A percentile compares a stretch with the other conserved stretches of the same genome.
phyloP scores from a whole-genome alignment of 495 filamentous ascomycete genomes.

The Aspergillus heteromorphus region DNA sequence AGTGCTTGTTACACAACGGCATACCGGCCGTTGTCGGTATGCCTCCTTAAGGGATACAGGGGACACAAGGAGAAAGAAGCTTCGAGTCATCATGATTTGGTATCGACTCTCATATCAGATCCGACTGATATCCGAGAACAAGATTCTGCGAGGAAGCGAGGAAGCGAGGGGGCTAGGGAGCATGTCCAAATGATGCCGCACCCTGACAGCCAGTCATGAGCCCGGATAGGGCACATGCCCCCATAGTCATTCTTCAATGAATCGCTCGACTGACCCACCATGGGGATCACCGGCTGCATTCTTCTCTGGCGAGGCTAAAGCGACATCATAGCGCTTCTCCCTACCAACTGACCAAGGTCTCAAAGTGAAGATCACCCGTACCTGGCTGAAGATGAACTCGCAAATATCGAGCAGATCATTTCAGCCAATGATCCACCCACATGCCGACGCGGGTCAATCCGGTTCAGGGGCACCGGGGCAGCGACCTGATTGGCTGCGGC shows the following conservation, averaged over 20 bases:
- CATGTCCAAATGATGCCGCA: background rate
- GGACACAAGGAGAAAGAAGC: background rate
- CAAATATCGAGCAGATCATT: background rate
- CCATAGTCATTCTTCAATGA: background rate
- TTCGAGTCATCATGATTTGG: background rate
- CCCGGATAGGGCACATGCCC: background rate
- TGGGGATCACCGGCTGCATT: background rate
- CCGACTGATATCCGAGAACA: background rate
- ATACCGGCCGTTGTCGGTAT: background rate
- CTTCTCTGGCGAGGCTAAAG: background rate
- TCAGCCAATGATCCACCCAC: conserved; percentile 6
- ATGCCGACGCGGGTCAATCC: background rate
- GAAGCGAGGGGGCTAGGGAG: too few relatives aligned
- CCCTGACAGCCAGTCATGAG: background rate
- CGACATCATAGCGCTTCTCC: background rate
- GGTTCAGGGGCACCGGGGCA: background rate
- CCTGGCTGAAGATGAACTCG: background rate
- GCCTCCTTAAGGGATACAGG: background rate
- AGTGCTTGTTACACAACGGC: background rate
- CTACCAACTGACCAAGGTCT: background rate
- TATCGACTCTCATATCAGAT: background rate
- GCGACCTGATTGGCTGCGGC: background rate
- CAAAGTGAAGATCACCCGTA: background rate
- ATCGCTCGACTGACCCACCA: background rate
- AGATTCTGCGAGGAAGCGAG: background rate